Conservation (phyloP, 108 stramenopile genomes). For the Skeletonema marinoi region DNA sequence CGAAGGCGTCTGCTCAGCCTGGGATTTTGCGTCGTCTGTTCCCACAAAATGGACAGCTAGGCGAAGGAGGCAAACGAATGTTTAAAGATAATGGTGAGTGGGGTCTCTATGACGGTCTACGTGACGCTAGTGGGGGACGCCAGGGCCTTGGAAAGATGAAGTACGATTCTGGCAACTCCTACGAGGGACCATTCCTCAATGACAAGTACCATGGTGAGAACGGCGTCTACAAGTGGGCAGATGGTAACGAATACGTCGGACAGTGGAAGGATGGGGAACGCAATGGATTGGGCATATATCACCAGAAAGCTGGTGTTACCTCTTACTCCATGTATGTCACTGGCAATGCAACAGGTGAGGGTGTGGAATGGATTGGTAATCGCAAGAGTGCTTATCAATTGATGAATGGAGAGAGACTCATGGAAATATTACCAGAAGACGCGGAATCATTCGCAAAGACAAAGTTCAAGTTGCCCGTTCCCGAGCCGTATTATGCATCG, state of each 20-base stretch:
- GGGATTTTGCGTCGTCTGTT: constrained; percentile 24
- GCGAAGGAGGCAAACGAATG: constrained; percentile 15
- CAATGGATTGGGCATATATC: constrained; percentile 20
- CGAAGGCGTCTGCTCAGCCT: not conserved
- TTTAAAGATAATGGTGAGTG: constrained; percentile 43
- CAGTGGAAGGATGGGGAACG: constrained; percentile 35
- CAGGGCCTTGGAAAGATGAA: constrained; percentile 25
- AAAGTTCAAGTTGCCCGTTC: not conserved
- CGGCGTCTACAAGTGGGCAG: constrained; percentile 20
- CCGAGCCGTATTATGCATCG: not conserved
- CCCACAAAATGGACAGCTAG: constrained; percentile 12
- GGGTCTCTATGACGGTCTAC: constrained; percentile 22
- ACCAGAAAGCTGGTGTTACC: constrained; percentile 4
- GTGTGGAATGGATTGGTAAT: constrained; percentile 27
- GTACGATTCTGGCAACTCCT: constrained; percentile 14
- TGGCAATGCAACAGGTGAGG: constrained; percentile 17
- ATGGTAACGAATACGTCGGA: constrained; percentile 25
- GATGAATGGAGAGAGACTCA: constrained; percentile 10
- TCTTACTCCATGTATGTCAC: constrained; percentile 18
- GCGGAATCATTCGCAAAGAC: constrained; percentile 14
- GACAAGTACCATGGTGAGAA: constrained; percentile 33
- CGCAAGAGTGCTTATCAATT: constrained; percentile 9
- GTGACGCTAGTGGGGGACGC: constrained; percentile 12
- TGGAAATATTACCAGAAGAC: constrained; percentile 5
- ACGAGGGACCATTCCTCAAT: constrained; percentile 26